These are phyloP conservation scores for Rhododendron ovatum DNA, from an alignment of 148 eudicot species.

Conservation along the genomic window DNA sequence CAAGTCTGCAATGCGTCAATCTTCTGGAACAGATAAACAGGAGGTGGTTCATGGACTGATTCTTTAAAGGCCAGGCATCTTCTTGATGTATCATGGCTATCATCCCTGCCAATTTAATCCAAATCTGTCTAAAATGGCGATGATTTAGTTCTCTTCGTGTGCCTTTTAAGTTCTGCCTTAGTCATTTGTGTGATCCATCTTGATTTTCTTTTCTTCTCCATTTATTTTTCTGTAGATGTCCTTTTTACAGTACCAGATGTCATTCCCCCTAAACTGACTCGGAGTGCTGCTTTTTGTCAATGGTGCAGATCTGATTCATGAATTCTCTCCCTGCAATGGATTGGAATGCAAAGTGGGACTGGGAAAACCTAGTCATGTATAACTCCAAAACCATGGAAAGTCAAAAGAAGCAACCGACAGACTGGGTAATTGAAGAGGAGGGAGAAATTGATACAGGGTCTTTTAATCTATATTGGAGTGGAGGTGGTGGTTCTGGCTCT, in stretches of 20 bases:
- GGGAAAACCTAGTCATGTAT: constrained; percentile 66
- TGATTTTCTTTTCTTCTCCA: background rate
- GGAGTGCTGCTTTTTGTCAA: background rate
- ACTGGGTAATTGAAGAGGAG: constrained; percentile 58
- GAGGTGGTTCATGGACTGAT: background rate
- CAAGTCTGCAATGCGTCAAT: background rate
- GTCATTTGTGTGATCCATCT: background rate
- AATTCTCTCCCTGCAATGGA: constrained; percentile 58
- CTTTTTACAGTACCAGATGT: background rate
- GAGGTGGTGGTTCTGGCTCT: constrained; percentile 48
- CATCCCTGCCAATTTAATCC: background rate
- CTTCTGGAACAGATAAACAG: background rate
- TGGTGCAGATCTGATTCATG: constrained; percentile 30
- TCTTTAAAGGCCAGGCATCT: background rate
- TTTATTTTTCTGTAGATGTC: background rate
- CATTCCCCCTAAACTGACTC: background rate
- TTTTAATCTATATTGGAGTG: constrained; percentile 57
- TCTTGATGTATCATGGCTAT: background rate
- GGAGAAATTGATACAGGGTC: constrained; percentile 67
- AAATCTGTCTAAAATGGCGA: background rate
- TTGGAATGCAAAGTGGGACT: constrained; percentile 77
- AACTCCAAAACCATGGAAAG: constrained; percentile 47
- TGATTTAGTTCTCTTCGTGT: background rate
- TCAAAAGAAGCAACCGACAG: constrained; percentile 55
- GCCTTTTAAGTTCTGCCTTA: background rate